These are phyloP conservation scores for Debaryomycetaceae sp. DNA, from an alignment of 1,139 yeast genomes.

Conservation along the genomic window DNA sequence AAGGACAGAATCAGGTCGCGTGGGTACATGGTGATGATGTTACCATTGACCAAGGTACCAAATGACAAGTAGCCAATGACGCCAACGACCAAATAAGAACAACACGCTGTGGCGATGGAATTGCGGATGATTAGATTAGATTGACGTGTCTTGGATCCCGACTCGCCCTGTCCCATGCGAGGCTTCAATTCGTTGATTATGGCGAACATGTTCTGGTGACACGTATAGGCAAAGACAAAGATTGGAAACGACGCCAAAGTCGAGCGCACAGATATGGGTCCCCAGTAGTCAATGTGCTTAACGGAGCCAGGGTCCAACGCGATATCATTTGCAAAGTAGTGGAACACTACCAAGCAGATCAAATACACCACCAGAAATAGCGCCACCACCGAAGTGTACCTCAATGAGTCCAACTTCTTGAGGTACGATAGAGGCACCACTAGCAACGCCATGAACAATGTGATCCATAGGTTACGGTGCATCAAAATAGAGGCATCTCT, in stretches of 20 bases:
- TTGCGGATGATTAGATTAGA: slow-evolving; percentile 51
- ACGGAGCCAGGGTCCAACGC: slow-evolving; percentile 12
- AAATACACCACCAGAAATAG: slow-evolving; percentile 76
- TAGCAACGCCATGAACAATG: slow-evolving; percentile 54
- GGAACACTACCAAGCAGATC: slow-evolving; percentile 65
- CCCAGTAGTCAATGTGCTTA: slow-evolving; percentile 23
- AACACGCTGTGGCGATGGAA: slow-evolving; percentile 58
- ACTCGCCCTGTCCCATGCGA: slow-evolving; percentile 26
- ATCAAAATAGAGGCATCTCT: slow-evolving; percentile 15
- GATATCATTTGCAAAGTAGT: slow-evolving; percentile 45
- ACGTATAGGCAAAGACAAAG: slow-evolving; percentile 89
- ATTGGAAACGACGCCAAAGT: slow-evolving; percentile 68
- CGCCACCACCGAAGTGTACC: slow-evolving; percentile 83
- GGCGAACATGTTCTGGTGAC: slow-evolving; percentile 92
- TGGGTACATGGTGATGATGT: slow-evolving; percentile 69
- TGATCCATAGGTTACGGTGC: slow-evolving; percentile 66
- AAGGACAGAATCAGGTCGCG: slow-evolving; percentile 52
- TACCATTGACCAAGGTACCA: slow-evolving; percentile 68
- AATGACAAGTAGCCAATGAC: slow-evolving; percentile 81
- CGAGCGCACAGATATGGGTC: slow-evolving; percentile 34
- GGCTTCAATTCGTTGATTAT: slow-evolving; percentile 66
- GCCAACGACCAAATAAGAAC: slow-evolving; percentile 69
- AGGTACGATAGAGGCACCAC: slow-evolving; percentile 70
- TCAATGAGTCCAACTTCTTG: slow-evolving; percentile 75
- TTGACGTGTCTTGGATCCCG: slow-evolving; percentile 48